Base-by-base conservation (phyloP, 805 yeast genomes). In the Suhomyces sp. region DNA sequence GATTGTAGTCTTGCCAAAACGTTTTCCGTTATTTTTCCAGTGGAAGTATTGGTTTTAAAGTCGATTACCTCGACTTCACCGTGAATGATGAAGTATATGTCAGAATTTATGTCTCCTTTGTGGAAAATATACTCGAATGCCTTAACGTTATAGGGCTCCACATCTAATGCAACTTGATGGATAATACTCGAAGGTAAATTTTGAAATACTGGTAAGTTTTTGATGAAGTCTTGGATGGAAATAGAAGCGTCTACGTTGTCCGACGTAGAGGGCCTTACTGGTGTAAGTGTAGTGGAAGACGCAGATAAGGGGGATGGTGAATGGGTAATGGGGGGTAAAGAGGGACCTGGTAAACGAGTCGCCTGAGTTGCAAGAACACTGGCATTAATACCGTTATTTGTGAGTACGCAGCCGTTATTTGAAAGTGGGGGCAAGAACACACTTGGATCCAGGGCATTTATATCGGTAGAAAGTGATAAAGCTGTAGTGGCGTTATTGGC, bases 41-140 rank as follows among this genome's bases (percentile, higher is more conserved):
- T 33, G 4, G 40, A 27, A 7, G 32, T 37, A 14, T 49, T 41
- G 4, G 46, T 46, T 18, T 25, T 19, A 22, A 32, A 33, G 36
- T 60, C 77, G 6, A 82, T 39, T 0, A 82, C 86, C 52, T 84
- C 90, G 4, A 82, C 85, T 46, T 77, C 81, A 7, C 93, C 93
- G 44, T 64, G 68, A 6, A 79, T 74, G 17, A 83, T 71, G 48
- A 83, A 81, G 52, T 71, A 83, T 18, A 84, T 77, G 43, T 82
- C 87, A 17, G 78, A 65, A 4, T 83, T 85, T 1, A 48, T 36
- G 32, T 77, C 81, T 25, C 81, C 81, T 48, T 81, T 78, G 28
- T 65, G 66, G 40, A 83, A 71, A 27, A 83, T 72, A 46, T 69
- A 72, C 46, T 81, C 80, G 60, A 77, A 79, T 1, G 86, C 75